Evolutionary conservation across 257 asterid genomes (phyloP).

Genomic region (Gentiana dahurica): DNA sequence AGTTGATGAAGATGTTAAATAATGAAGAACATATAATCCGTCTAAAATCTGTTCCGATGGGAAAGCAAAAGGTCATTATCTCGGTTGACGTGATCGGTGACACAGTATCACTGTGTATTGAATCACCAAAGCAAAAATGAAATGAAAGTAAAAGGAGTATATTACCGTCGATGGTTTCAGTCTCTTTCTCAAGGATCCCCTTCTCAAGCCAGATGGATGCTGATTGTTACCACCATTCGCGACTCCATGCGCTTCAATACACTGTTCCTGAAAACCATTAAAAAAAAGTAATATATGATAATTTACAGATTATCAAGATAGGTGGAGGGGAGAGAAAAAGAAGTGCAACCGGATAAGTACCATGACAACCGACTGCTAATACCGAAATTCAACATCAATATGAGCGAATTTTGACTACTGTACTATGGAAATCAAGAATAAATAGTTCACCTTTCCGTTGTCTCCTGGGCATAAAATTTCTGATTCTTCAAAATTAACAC

Average conservation of each 20-base stretch:
- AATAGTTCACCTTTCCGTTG: slow-evolving; percentile 32
- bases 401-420: no score
- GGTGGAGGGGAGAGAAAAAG: neutral
- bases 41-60: neutral
- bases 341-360: no score
- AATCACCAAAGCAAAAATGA: slow-evolving; percentile 1
- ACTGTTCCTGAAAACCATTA: slow-evolving; percentile 30
- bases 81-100: neutral
- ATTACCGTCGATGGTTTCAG: slow-evolving; percentile 26
- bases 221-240: slow-evolving; percentile 18
- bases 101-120: neutral
- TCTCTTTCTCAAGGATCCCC: slow-evolving; percentile 12
- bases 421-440: neutral
- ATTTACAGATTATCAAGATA: neutral
- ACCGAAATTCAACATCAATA: no score
- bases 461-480: slow-evolving; percentile 23
- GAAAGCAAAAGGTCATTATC: neutral
- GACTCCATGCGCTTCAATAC: slow-evolving; percentile 17
- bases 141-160: slow-evolving; percentile 18
- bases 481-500: slow-evolving; percentile 38
- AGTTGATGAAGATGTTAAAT: neutral
- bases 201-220: slow-evolving; percentile 21
- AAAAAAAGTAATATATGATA: slow-evolving; percentile 6
- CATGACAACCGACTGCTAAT: no score
- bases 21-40: neutral